phyloP scores from a whole-genome alignment of 805 yeast species.

The Ogataea pignaliae region DNA sequence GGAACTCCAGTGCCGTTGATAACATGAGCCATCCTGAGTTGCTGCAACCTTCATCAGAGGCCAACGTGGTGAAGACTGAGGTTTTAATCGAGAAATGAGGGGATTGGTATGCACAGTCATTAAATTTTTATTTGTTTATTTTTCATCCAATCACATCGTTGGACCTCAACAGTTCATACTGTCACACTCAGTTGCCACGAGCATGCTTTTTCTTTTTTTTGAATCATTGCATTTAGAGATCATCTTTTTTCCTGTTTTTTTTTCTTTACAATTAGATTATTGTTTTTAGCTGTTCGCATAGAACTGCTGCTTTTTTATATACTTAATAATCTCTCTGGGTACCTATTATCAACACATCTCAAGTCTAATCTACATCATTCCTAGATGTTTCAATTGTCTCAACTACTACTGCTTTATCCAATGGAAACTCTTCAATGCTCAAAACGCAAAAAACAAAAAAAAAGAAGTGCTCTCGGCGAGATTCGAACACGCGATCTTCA shows the following conservation, averaged over 20 bases:
- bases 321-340: background rate
- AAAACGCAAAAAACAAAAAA: background rate
- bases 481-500: constrained; percentile 38
- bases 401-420: no score
- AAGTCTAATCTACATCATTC: no score
- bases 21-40: constrained; percentile 9
- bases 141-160: no score
- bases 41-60: constrained; percentile 42
- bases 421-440: no score
- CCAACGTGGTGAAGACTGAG: constrained; percentile 44
- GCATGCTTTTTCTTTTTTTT: background rate
- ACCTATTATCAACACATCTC: no score
- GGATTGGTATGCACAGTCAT: background rate
- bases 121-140: background rate
- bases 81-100: constrained; percentile 4
- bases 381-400: no score
- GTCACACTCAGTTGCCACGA: no score
- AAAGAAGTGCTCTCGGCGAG: constrained; percentile 34
- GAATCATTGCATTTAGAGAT: background rate
- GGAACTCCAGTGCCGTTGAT: constrained; percentile 46
- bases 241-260: no score
- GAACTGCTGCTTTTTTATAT: background rate
- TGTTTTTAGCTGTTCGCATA: no score
- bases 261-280: no score
- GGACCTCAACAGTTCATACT: no score